Conservation (phyloP, 169 alveolate species). For the Perkinsus olseni region DNA sequence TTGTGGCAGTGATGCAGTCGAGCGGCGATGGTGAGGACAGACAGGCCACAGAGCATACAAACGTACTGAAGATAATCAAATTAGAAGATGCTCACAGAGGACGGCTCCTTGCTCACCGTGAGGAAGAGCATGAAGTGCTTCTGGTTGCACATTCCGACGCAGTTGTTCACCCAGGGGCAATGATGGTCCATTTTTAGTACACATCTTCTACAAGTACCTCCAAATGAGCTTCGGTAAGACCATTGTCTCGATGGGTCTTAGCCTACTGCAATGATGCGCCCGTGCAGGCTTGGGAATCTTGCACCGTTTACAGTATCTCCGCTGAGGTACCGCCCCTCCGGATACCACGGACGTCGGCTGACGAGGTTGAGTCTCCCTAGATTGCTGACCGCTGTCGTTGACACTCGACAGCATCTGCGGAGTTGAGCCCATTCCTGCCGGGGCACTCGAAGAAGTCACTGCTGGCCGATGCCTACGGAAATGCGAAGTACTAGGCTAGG, state of each 20-base stretch:
- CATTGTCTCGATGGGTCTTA: background rate
- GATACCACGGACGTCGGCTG: background rate
- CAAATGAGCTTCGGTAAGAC: background rate
- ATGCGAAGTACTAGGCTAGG: background rate
- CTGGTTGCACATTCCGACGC: conserved; percentile 76
- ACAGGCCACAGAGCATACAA: background rate
- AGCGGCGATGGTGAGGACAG: background rate
- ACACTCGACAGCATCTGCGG: background rate
- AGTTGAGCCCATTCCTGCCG: background rate
- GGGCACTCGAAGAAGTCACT: background rate
- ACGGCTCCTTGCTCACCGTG: background rate
- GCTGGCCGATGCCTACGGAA: background rate
- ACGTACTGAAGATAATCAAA: background rate
- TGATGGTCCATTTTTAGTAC: conserved; percentile 78
- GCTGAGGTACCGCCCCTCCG: background rate
- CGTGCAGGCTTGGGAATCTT: background rate
- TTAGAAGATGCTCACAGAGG: background rate
- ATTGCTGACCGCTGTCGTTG: background rate
- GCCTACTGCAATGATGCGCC: background rate
- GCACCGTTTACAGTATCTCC: background rate
- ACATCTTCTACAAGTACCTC: conserved; percentile 53
- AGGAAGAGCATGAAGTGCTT: conserved; percentile 55
- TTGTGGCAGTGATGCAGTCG: background rate
- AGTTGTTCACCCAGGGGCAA: conserved; percentile 77
- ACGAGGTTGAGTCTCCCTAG: background rate